A percentile compares a stretch with the other conserved stretches of the same genome.
phyloP scores from a whole-genome alignment of 345 rosid species.

The Conringia planisiliqua region DNA sequence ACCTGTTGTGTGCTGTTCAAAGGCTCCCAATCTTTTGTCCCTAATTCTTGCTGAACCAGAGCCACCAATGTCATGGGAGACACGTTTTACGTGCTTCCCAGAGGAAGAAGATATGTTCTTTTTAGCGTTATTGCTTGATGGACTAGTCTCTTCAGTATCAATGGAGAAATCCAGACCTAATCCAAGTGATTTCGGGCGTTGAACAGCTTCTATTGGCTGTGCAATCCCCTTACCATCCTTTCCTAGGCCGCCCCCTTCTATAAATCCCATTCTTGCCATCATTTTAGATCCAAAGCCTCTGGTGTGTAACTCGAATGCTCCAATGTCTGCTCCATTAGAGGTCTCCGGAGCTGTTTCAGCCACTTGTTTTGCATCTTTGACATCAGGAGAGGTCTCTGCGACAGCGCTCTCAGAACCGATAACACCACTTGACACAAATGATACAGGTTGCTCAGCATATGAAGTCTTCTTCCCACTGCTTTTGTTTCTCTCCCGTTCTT shows the following conservation, averaged over 20 bases:
- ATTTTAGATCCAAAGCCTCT: conserved; percentile 90
- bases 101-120: conserved; percentile 38
- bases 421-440: conserved; percentile 71
- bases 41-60: conserved; percentile 28
- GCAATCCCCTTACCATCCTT: conserved; percentile 82
- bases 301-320: conserved; percentile 86
- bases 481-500: conserved; percentile 40
- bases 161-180: conserved; percentile 52
- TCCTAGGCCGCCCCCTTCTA: conserved; percentile 83
- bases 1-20: conserved; percentile 84
- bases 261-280: conserved; percentile 92
- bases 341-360: conserved; percentile 31
- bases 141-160: conserved; percentile 27
- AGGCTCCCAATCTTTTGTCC: conserved; percentile 49
- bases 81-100: conserved; percentile 21
- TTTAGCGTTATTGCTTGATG: conserved; percentile 33
- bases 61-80: neutral
- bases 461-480: conserved; percentile 41
- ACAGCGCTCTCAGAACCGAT: conserved; percentile 53
- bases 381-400: conserved; percentile 15
- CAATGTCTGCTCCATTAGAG: conserved; percentile 40
- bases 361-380: conserved; percentile 33
- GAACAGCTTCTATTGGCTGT: conserved; percentile 66
- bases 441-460: conserved; percentile 68
- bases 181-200: conserved; percentile 80